phyloP scores from a whole-genome alignment of 164 flowering plant species.

The Kingdonia uniflora region DNA sequence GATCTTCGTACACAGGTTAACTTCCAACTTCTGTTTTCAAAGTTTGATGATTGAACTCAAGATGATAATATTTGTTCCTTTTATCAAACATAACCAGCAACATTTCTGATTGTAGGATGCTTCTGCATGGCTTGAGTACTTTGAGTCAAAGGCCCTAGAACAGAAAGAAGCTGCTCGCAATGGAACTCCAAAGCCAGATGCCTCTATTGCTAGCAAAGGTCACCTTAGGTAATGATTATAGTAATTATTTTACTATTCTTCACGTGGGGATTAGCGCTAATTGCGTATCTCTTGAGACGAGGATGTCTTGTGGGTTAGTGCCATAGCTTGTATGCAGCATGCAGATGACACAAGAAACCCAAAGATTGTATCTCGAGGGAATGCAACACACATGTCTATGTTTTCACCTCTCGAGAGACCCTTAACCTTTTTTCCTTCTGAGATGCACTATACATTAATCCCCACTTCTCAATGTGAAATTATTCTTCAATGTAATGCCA shows the following conservation, averaged over 20 bases:
- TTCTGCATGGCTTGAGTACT: conserved; percentile 96
- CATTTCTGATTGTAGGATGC: conserved; percentile 54
- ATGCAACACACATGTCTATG: no score
- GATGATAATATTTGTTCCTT: neutral
- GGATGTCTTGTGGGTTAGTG: no score
- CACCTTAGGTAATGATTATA: conserved; percentile 59
- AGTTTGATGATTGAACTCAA: neutral
- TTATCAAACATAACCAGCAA: neutral
- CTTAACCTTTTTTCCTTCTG: no score
- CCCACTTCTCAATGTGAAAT: no score
- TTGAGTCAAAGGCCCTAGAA: conserved; percentile 88
- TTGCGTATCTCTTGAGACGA: no score
- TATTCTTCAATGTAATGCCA: no score
- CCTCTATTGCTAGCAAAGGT: conserved; percentile 95
- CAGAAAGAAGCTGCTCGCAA: conserved; percentile 99
- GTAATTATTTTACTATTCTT: neutral
- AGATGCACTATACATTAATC: no score
- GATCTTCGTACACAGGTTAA: conserved; percentile 90
- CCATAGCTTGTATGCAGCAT: no score
- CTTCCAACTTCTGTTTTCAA: neutral
- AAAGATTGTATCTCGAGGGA: no score
- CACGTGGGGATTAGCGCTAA: no score
- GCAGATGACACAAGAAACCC: no score
- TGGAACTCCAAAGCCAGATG: conserved; percentile 95
- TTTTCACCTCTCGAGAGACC: no score